Evolutionary conservation across 345 rosid genomes (phyloP).

Genomic region (Barbarea vulgaris): DNA sequence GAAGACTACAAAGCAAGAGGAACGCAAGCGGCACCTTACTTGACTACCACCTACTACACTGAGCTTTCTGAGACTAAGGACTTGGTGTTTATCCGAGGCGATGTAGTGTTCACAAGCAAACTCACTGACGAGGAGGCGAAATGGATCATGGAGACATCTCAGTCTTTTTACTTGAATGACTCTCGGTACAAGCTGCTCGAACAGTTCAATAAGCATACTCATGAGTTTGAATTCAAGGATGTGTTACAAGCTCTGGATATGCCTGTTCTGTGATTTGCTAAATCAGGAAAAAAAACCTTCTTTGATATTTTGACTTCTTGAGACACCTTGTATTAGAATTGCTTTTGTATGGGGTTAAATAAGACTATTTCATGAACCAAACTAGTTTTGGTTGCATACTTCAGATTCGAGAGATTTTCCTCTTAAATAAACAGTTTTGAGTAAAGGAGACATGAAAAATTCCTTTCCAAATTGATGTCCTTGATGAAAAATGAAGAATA

Average conservation of each 20-base stretch:
- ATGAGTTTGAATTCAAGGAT: conserved; percentile 86
- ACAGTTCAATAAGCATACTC: conserved; percentile 73
- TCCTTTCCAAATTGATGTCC: not conserved
- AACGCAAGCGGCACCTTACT: conserved; percentile 90
- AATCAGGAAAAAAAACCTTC: not conserved
- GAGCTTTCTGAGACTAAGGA: conserved; percentile 83
- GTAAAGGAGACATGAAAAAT: not conserved
- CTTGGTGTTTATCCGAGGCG: conserved; percentile 84
- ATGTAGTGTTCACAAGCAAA: conserved; percentile 86
- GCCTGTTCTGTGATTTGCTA: conserved; percentile 57
- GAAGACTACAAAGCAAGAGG: conserved; percentile 99
- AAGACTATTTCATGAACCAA: conserved; percentile 10
- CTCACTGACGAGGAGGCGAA: conserved; percentile 80
- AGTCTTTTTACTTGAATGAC: conserved; percentile 89
- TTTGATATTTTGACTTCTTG: conserved; percentile 13
- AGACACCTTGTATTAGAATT: conserved; percentile 10
- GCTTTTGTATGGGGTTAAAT: conserved; percentile 14
- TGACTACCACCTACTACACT: conserved; percentile 66
- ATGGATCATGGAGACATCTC: conserved; percentile 92
- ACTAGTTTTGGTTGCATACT: conserved; percentile 5
- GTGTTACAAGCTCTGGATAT: conserved; percentile 76
- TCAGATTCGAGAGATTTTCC: conserved; percentile 15
- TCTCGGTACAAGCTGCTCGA: conserved; percentile 75
- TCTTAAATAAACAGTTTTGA: not conserved
- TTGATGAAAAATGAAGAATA: not conserved